Percentiles rank a stretch among this genome's conserved stretches.
These are phyloP conservation scores for Diaporthe destruens DNA, from an alignment of 2,329 filamentous ascomycete genomes.

Conservation along the genomic window DNA sequence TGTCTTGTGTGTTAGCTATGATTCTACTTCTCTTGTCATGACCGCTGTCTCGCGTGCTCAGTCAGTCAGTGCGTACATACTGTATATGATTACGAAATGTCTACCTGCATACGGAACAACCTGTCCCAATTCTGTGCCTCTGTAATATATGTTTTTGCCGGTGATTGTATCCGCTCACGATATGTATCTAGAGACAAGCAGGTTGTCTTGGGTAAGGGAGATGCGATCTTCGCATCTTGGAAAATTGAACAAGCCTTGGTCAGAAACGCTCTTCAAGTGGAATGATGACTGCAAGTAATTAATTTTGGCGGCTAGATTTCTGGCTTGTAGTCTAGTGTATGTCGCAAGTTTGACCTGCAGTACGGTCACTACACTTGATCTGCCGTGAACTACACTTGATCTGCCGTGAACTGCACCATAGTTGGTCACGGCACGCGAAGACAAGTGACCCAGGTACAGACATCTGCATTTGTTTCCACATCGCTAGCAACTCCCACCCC, in stretches of 20 bases:
- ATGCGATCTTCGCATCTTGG: neutral
- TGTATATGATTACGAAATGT: conserved; percentile 21
- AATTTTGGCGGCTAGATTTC: too few species aligned
- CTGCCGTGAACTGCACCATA: neutral
- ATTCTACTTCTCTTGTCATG: conserved; percentile 20
- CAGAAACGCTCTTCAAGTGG: neutral
- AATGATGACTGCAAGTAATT: neutral
- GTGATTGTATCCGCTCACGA: neutral
- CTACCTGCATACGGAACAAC: neutral
- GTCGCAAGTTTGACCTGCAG: too few species aligned
- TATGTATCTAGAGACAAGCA: too few species aligned
- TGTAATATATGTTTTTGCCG: neutral
- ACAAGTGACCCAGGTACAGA: neutral
- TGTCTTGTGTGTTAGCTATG: conserved; percentile 16
- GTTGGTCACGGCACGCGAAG: neutral
- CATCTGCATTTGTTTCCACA: neutral
- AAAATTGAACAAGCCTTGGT: neutral
- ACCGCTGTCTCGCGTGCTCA: conserved; percentile 1
- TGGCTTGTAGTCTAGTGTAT: too few species aligned
- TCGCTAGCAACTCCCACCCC: neutral
- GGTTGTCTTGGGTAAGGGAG: neutral
- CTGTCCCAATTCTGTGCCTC: neutral
- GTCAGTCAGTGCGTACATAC: conserved; percentile 19
- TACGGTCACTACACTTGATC: neutral
- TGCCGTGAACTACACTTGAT: neutral